phyloP scores from a whole-genome alignment of 495 filamentous ascomycete genomes.

The Penicillium salamii region DNA sequence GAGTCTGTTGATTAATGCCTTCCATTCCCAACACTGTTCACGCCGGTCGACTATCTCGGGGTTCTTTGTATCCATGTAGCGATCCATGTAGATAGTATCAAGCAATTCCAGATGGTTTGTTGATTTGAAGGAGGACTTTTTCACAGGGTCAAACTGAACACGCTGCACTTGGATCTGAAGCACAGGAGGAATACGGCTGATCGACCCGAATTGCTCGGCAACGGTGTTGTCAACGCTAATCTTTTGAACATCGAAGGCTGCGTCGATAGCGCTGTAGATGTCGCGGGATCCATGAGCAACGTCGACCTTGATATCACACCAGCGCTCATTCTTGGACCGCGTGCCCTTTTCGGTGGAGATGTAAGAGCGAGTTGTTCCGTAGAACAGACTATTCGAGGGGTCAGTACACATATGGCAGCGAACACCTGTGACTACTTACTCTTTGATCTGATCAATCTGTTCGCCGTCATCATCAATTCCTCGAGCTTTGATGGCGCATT shows the following conservation, averaged over 20 bases:
- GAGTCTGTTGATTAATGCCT: constrained; percentile 57
- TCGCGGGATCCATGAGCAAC: constrained; percentile 60
- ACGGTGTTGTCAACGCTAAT: constrained; percentile 61
- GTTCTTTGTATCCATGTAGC: constrained; percentile 73
- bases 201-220: constrained; percentile 69
- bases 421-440: constrained; percentile 33
- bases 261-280: constrained; percentile 81
- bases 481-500: constrained; percentile 74
- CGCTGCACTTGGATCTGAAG: constrained; percentile 87
- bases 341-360: constrained; percentile 43
- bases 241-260: constrained; percentile 74
- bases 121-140: constrained; percentile 66
- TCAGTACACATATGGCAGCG: constrained; percentile 11
- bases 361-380: constrained; percentile 54
- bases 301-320: constrained; percentile 62
- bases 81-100: constrained; percentile 80
- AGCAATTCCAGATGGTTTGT: constrained; percentile 71
- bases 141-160: constrained; percentile 62
- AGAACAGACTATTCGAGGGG: constrained; percentile 50
- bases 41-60: constrained; percentile 59
- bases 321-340: constrained; percentile 54
- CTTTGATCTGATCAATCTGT: constrained; percentile 75
- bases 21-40: constrained; percentile 70
- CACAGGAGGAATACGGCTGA: constrained; percentile 74
- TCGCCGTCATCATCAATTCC: constrained; percentile 61